These are phyloP conservation scores for Pichia sp. DNA, from an alignment of 1,139 yeast genomes.

Conservation along the genomic window DNA sequence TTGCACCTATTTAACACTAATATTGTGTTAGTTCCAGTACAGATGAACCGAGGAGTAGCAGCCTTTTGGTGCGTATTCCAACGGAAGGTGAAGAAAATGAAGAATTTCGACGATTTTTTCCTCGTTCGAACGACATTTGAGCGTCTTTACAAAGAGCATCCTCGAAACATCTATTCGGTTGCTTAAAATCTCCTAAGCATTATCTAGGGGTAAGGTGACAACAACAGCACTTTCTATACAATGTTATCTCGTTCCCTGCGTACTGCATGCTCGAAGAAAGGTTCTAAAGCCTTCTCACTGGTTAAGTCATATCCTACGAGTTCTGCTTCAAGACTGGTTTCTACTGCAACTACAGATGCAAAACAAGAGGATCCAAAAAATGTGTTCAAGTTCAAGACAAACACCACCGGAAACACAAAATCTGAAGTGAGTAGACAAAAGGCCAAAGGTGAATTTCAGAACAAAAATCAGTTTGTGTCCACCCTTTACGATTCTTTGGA, in stretches of 20 bases:
- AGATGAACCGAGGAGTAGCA: not conserved
- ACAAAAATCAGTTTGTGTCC: not conserved
- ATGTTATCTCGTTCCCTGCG: conserved; percentile 5
- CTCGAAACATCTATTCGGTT: not conserved
- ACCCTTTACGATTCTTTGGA: not conserved
- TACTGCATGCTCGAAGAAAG: not conserved
- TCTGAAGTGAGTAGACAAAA: not conserved
- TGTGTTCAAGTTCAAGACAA: not conserved
- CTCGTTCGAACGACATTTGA: not conserved
- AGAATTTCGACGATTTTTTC: not conserved
- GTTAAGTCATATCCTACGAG: not conserved
- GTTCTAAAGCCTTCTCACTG: not conserved
- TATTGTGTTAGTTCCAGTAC: no score
- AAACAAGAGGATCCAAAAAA: not conserved
- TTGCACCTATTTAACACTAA: no score
- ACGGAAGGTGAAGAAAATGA: not conserved
- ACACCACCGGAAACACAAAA: not conserved
- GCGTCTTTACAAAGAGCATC: not conserved
- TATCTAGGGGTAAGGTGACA: no score
- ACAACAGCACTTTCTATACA: not conserved
- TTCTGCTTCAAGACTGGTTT: not conserved
- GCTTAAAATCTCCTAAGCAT: no score
- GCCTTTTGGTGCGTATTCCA: not conserved
- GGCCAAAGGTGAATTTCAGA: not conserved
- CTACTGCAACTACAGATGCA: not conserved